Evolutionary conservation across 257 asterid genomes (phyloP), one percentile per base, ranked within the genome.

Genomic region (Datura wrightii): DNA sequence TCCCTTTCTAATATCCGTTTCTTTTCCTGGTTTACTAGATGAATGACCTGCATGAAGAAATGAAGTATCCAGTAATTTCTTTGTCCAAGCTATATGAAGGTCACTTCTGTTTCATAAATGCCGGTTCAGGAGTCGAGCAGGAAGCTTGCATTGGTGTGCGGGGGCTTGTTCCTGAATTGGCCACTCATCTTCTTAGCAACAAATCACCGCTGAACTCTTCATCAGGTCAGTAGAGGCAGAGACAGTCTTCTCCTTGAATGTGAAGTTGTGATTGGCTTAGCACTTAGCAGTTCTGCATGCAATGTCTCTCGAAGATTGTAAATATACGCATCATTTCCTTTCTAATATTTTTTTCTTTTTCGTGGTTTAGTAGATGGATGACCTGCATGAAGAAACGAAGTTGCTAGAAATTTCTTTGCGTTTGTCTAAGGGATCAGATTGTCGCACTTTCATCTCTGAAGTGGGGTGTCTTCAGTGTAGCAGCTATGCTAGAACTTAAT

Each of bases 401-500:
- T 11, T 19, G 41, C 58, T 72, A 19, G 18, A 4, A 13, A 72
- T 72, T 44, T 72, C 41, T 5, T 19, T 50, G 37, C 37, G 8
- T 72, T 72, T 72, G 41, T 46, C 80, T 19, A 4, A 44, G 41
- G n/a, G 15, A 46, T 74, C 80, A n/a, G 80, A 72, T 5, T 8
- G 58, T 10, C 56, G 31, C 31, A 11, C 42, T 24, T 74, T 74
- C 81, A 48, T 74, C 60, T 74, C 44, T 74, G 24, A 24, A 48
- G 44, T 48, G 58, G 14, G 7, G 18, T 19, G 2, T 34, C 60
- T 24, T 11, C 44, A 5, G 79, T 10, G 39, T n/a, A 44, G 56
- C 39, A 19, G 80, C 36, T 4, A 18, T 5, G 79, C 39, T 44
- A 72, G 80, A 72, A 72, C 58, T 46, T n/a, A 72, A 72, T 72